Evolutionary conservation across 306 rosid species (phyloP), one percentile per base, ranked within the genome.

Genomic region (Castanea sativa): DNA sequence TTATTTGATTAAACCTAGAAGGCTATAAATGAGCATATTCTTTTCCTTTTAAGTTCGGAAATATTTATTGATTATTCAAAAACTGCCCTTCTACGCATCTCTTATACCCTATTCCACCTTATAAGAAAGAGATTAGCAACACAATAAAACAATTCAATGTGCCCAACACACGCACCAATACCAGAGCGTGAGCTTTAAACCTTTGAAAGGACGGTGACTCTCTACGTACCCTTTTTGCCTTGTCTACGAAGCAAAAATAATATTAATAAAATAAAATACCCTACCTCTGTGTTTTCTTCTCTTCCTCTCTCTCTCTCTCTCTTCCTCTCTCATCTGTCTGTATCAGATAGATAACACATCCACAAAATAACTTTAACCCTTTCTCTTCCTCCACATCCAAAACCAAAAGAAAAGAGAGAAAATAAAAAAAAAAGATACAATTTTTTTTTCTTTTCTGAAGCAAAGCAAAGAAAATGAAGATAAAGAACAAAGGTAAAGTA

Each of bases 401-500:
- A 6, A 13, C 58, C 73, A 15, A 13, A 64, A 73, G 38, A 16
- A 12, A 6, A 33, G 20, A 21, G 53, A 15, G 6, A 57, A 21
- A 20, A 11, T 20, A 38, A n/a, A 41, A 82, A 70, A 45, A 4
- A 49, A 49, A 49, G 0, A 49, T 2, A 49, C 53, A 45, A 45
- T 10, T 7, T 38, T 7, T 6, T 33, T 21, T 5, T 59, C 4
- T n/a, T 13, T 0, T 69, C 29, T 4, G 2, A 14, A 55, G 30
- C 55, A 13, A 4, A 32, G 12, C 77, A 35, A n/a, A 13, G 33
- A 13, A 49, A 49, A 90, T 88, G 92, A 90, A 90, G 84, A 83
- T 85, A 55, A 88, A 90, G 86, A 81, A 79, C 88, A 88, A 88
- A 63, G 92, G 92, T 41, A 90, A 85, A 76, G 91, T 90, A 2